phyloP scores from a whole-genome alignment of 306 rosid genomes.

The Pterocarpus santalinus region DNA sequence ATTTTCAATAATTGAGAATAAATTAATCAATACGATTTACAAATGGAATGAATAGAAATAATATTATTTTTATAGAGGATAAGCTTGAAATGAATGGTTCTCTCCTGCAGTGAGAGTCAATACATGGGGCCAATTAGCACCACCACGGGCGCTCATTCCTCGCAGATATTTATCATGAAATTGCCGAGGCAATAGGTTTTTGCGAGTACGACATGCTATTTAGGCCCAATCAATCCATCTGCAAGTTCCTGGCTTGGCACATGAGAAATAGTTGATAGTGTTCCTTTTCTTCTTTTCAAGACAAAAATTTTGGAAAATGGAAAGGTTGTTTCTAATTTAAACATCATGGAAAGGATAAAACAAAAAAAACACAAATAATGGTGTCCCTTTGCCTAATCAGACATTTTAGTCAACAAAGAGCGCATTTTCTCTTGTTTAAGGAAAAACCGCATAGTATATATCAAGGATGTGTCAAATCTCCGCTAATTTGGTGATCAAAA shows the following conservation, averaged over 20 bases:
- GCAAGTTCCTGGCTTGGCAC: slow-evolving; percentile 34
- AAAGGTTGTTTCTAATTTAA: background rate
- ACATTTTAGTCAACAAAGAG: slow-evolving; percentile 11
- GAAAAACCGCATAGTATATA: background rate
- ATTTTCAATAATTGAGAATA: no score
- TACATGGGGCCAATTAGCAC: background rate
- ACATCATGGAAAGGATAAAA: background rate
- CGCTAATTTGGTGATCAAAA: slow-evolving; percentile 20
- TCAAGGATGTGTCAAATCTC: background rate
- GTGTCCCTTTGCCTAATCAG: slow-evolving; percentile 16
- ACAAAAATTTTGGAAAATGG: slow-evolving; percentile 10
- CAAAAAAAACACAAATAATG: background rate
- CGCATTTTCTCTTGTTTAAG: slow-evolving; percentile 24
- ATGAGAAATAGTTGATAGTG: background rate
- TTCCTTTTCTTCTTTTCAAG: background rate
- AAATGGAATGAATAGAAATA: no score
- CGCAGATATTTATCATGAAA: slow-evolving; percentile 3
- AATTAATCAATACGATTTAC: no score
- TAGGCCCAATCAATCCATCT: slow-evolving; percentile 34
- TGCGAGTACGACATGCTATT: background rate
- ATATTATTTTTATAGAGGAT: no score
- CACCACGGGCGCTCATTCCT: slow-evolving; percentile 30
- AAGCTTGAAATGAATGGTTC: no score
- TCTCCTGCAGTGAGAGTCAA: background rate
- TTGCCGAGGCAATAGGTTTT: slow-evolving; percentile 42